phyloP scores from a whole-genome alignment of 2,329 filamentous ascomycete genomes.

The Chaetomiaceae sp. region DNA sequence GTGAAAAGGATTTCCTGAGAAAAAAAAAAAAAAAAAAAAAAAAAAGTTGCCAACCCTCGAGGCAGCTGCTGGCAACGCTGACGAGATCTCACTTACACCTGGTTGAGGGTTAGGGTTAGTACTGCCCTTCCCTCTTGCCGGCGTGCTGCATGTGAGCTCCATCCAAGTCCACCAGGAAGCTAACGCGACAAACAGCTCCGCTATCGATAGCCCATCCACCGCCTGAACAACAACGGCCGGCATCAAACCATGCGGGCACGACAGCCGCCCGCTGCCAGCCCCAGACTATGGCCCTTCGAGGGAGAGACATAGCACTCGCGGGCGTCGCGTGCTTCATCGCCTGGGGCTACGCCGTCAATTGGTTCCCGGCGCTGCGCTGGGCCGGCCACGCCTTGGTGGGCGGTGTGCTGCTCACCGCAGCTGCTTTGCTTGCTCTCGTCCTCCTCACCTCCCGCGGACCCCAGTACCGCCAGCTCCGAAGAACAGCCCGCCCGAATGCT shows the following conservation, averaged over 20 bases:
- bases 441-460: constrained; percentile 56
- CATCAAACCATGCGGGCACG: constrained; percentile 33
- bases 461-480: constrained; percentile 37
- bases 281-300: constrained; percentile 63
- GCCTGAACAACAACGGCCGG: neutral
- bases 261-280: constrained; percentile 30
- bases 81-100: no score
- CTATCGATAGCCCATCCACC: no score
- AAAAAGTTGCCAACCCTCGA: no score
- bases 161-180: no score
- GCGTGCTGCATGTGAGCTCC: no score
- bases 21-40: no score
- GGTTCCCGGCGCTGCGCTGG: constrained; percentile 78
- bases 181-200: no score
- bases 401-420: constrained; percentile 58
- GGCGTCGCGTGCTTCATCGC: constrained; percentile 70
- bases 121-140: no score
- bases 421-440: constrained; percentile 52
- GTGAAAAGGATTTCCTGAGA: no score
- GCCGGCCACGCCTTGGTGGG: constrained; percentile 76
- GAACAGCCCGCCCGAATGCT: constrained; percentile 40
- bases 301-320: constrained; percentile 66
- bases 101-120: no score
- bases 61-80: no score
- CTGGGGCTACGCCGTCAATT: constrained; percentile 82